Evolutionary conservation across 2,329 filamentous ascomycete genomes (phyloP).

Genomic region (Orbilia quercus): DNA sequence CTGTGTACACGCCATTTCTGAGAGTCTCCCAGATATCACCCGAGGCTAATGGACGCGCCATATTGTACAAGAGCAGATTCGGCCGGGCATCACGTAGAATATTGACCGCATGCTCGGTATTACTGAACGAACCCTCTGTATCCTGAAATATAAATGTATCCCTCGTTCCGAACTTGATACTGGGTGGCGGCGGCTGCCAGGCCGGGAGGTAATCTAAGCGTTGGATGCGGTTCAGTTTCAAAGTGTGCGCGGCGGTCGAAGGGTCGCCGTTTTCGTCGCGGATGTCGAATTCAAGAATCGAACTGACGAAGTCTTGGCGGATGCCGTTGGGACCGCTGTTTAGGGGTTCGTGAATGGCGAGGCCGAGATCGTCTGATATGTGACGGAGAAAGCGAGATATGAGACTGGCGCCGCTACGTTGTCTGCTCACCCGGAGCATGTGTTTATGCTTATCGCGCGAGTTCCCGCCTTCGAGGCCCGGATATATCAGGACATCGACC

Average conservation of each 20-base stretch:
- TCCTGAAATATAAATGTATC: conserved; percentile 37
- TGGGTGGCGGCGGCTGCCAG: conserved; percentile 20
- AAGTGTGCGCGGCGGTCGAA: background rate
- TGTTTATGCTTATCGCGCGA: conserved; percentile 18
- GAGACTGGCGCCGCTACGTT: conserved; percentile 15
- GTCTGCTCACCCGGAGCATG: conserved; percentile 25
- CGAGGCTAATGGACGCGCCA: conserved; percentile 24
- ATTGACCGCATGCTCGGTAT: conserved; percentile 22
- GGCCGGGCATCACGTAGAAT: conserved; percentile 20
- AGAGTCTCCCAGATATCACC: conserved; percentile 40
- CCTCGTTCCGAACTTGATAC: background rate
- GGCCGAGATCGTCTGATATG: conserved; percentile 15
- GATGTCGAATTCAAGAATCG: conserved; percentile 39
- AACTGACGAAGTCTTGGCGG: conserved; percentile 29
- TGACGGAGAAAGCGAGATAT: conserved; percentile 22
- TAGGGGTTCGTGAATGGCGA: conserved; percentile 22
- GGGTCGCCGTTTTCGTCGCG: conserved; percentile 2
- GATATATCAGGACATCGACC: conserved; percentile 45
- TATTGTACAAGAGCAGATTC: conserved; percentile 25
- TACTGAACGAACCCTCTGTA: conserved; percentile 35
- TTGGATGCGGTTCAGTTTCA: conserved; percentile 35
- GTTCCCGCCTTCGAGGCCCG: conserved; percentile 8
- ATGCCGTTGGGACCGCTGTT: conserved; percentile 16
- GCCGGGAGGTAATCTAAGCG: conserved; percentile 26
- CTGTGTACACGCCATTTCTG: conserved; percentile 24